Conservation (phyloP, 352 stramenopile species). For the Pythium dissotocum region DNA sequence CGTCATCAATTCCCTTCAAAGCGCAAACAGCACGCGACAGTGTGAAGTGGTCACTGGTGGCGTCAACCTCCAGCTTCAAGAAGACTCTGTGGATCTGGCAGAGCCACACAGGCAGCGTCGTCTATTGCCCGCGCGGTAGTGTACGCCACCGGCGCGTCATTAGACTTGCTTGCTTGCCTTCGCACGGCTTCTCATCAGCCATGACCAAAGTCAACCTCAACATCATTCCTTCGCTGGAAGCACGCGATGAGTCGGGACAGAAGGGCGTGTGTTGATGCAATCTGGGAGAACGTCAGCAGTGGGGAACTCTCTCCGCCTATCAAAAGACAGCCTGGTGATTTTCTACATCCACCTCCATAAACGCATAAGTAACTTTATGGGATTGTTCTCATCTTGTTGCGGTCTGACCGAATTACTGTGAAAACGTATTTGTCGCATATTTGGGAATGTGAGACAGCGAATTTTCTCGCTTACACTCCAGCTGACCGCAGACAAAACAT, state of each 20-base stretch:
- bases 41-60: neutral
- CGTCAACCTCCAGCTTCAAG: neutral
- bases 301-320: slow-evolving; percentile 5
- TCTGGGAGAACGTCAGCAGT: neutral
- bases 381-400: neutral
- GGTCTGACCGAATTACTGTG: neutral
- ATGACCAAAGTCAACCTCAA: slow-evolving; percentile 8
- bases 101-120: neutral
- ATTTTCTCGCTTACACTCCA: neutral
- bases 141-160: neutral
- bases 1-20: neutral
- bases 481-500: slow-evolving; percentile 6
- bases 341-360: slow-evolving; percentile 1
- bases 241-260: neutral
- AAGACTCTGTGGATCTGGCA: neutral
- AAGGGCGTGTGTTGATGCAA: slow-evolving; percentile 1
- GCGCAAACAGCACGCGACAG: slow-evolving; percentile 2
- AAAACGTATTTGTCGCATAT: slow-evolving; percentile 12
- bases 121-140: neutral
- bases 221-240: neutral
- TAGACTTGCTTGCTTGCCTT: neutral
- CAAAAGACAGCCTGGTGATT: neutral
- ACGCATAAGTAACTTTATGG: neutral
- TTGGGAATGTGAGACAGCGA: neutral
- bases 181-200: neutral